Conservation (phyloP, 352 stramenopile species). For the Phytophthora capsici region DNA sequence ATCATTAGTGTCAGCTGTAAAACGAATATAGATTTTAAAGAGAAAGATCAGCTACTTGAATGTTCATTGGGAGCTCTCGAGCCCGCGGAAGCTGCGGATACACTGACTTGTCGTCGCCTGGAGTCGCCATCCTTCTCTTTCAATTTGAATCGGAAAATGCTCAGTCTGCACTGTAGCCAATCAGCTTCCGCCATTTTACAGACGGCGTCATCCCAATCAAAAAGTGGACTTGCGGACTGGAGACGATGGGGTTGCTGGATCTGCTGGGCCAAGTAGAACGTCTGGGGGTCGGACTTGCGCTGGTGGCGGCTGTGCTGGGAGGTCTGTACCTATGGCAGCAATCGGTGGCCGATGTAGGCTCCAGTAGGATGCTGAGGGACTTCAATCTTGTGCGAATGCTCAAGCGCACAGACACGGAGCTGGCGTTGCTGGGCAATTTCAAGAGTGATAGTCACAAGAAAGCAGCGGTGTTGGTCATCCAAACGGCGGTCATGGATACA, state of each 20-base stretch:
- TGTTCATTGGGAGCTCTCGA: slow-evolving; percentile 18
- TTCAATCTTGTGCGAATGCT: slow-evolving; percentile 74
- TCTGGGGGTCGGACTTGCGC: slow-evolving; percentile 33
- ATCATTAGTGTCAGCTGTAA: neutral
- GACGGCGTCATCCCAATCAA: slow-evolving; percentile 28
- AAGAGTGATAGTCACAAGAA: slow-evolving; percentile 65
- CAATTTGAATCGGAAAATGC: slow-evolving; percentile 19
- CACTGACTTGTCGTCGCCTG: slow-evolving; percentile 24
- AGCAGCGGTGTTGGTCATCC: slow-evolving; percentile 70
- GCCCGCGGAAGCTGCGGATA: slow-evolving; percentile 27
- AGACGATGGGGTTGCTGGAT: slow-evolving; percentile 17
- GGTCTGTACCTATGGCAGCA: slow-evolving; percentile 44
- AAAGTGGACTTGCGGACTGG: neutral
- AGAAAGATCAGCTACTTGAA: slow-evolving; percentile 13
- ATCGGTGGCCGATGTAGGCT: slow-evolving; percentile 31
- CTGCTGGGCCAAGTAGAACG: slow-evolving; percentile 32
- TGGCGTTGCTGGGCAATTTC: slow-evolving; percentile 78
- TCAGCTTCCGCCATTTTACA: slow-evolving; percentile 1
- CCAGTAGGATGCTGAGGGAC: slow-evolving; percentile 49
- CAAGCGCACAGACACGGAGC: slow-evolving; percentile 66
- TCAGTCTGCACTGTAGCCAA: slow-evolving; percentile 19
- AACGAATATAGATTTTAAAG: neutral
- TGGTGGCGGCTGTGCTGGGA: slow-evolving; percentile 36
- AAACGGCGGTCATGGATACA: slow-evolving; percentile 65
- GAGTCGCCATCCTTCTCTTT: slow-evolving; percentile 20